Percentiles rank a stretch among this genome's conserved stretches.
These are phyloP conservation scores for Pseudocercospora fijiensis DNA, from an alignment of 2,329 filamentous ascomycete genomes.

Conservation along the genomic window DNA sequence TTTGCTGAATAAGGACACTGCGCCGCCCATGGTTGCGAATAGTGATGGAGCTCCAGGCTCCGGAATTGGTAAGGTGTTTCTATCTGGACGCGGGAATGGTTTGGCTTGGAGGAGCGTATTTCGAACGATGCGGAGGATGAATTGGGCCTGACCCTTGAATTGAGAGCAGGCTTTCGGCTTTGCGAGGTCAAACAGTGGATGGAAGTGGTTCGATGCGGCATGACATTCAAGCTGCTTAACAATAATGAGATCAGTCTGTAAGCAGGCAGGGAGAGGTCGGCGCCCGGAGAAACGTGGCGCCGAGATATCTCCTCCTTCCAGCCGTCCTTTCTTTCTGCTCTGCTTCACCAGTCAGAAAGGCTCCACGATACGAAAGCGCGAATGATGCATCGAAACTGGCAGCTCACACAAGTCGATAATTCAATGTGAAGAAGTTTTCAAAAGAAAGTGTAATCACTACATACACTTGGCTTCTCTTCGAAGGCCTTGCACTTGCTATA, in stretches of 20 bases:
- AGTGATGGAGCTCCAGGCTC: constrained; percentile 17
- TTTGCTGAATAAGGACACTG: constrained; percentile 61
- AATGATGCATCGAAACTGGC: no score
- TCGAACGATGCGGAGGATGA: neutral
- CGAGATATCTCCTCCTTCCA: neutral
- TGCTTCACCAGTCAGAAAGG: no score
- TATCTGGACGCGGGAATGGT: neutral
- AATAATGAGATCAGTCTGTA: neutral
- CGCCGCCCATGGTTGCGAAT: constrained; percentile 53
- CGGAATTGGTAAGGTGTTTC: constrained; percentile 7
- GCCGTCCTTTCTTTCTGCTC: neutral
- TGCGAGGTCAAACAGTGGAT: neutral
- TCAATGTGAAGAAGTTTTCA: no score
- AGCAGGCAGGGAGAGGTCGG: neutral
- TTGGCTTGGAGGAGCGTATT: neutral
- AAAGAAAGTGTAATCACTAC: no score
- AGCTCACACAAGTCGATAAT: no score
- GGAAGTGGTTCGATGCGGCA: neutral
- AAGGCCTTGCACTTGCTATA: no score
- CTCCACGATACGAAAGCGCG: neutral
- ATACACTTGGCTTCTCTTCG: no score
- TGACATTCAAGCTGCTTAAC: neutral
- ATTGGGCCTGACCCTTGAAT: neutral
- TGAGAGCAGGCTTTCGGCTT: neutral
- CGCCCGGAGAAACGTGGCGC: neutral